Percentiles rank a stretch among this genome's conserved stretches.
These are phyloP conservation scores for Casuarina cunninghamiana DNA, from an alignment of 306 rosid species.

Conservation along the genomic window DNA sequence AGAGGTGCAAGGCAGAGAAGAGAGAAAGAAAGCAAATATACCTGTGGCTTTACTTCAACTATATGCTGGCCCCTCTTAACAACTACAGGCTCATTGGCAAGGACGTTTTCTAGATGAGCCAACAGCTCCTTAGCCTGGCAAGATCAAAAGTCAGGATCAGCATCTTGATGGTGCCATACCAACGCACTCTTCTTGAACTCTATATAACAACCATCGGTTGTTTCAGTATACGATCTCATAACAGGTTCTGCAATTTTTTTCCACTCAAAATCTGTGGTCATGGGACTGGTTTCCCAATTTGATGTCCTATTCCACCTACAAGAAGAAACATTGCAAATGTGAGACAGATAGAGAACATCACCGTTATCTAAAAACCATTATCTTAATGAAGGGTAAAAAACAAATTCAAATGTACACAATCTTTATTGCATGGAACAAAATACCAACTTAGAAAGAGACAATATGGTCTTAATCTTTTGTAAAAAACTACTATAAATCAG, in stretches of 20 bases:
- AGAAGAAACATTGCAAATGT: conserved; percentile 19
- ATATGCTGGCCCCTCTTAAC: conserved; percentile 61
- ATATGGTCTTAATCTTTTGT: neutral
- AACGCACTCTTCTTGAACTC: conserved; percentile 74
- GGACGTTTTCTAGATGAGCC: conserved; percentile 64
- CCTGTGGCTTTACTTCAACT: conserved; percentile 75
- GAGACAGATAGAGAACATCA: conserved; percentile 12
- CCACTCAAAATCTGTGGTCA: conserved; percentile 44
- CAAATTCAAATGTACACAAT: neutral
- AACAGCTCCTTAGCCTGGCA: conserved; percentile 69
- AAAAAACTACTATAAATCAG: conserved; percentile 14
- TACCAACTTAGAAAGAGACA: neutral
- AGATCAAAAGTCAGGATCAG: conserved; percentile 58
- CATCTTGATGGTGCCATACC: conserved; percentile 68
- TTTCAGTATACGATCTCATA: conserved; percentile 60
- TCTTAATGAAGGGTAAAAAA: conserved; percentile 1
- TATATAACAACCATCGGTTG: conserved; percentile 64
- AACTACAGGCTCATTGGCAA: conserved; percentile 63
- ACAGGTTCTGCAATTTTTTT: conserved; percentile 64
- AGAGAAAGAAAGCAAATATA: conserved; percentile 22
- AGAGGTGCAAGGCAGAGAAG: neutral
- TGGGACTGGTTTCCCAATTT: conserved; percentile 54
- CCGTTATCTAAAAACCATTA: conserved; percentile 10
- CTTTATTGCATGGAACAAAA: neutral
- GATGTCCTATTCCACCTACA: conserved; percentile 65